A percentile compares a stretch with the other conserved stretches of the same genome.
These are phyloP conservation scores for Symbiodinium pilosum DNA, from an alignment of 73 alveolate genomes.

Conservation along the genomic window DNA sequence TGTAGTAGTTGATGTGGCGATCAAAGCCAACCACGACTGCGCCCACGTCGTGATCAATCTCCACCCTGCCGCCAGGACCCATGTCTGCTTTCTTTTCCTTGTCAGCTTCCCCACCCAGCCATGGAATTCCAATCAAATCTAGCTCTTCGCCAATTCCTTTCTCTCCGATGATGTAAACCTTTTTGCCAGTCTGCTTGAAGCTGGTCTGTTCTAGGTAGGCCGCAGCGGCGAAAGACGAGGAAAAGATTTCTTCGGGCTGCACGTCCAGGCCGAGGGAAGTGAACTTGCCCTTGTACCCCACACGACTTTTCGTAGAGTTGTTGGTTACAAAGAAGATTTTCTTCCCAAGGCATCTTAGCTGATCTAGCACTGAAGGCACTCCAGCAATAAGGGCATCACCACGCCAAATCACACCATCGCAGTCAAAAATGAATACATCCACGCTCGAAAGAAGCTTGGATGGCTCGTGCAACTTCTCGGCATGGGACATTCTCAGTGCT, in stretches of 20 bases:
- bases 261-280: constrained; percentile 90
- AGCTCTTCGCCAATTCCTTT: constrained; percentile 84
- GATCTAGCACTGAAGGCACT: constrained; percentile 43
- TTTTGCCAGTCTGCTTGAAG: constrained; percentile 93
- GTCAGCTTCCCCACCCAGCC: constrained; percentile 89
- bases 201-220: constrained; percentile 92
- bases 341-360: constrained; percentile 67
- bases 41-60: constrained; percentile 76
- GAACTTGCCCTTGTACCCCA: constrained; percentile 87
- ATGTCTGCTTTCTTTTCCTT: constrained; percentile 66
- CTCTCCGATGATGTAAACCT: constrained; percentile 95
- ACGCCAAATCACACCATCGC: constrained; percentile 90
- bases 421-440: constrained; percentile 74
- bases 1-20: constrained; percentile 95
- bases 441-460: constrained; percentile 3
- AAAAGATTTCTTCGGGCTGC: constrained; percentile 91
- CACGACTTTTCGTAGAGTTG: constrained; percentile 92
- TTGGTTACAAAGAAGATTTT: constrained; percentile 91
- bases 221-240: constrained; percentile 93
- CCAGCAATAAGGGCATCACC: constrained; percentile 55
- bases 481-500: background rate
- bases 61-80: constrained; percentile 94
- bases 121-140: constrained; percentile 66
- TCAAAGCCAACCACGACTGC: constrained; percentile 95
- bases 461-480: constrained; percentile 44